Conservation (phyloP, 78 protist genomes). For the Anaeramoeba flamelloides region DNA sequence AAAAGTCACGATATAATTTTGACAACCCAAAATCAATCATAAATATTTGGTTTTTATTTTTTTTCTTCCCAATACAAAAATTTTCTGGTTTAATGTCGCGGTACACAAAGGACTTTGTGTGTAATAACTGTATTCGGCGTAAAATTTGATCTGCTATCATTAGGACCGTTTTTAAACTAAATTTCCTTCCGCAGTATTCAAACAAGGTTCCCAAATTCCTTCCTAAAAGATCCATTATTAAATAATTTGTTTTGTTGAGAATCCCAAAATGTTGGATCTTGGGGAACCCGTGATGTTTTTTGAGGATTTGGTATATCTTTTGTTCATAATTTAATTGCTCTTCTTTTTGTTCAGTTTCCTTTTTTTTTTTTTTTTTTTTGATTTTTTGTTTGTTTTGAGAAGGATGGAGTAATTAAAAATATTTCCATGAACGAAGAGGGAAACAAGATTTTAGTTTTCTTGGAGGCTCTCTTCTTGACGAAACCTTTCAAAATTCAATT, state of each 20-base stretch:
- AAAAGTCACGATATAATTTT: neutral
- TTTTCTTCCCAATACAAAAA: neutral
- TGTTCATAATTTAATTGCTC: neutral
- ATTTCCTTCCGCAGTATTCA: neutral
- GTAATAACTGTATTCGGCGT: neutral
- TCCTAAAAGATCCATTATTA: neutral
- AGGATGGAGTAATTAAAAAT: too few relatives aligned
- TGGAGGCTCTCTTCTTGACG: too few relatives aligned
- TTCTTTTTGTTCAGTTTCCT: too few relatives aligned
- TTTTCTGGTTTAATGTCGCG: neutral
- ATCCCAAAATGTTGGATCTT: neutral
- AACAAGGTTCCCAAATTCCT: neutral
- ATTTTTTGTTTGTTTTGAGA: too few relatives aligned
- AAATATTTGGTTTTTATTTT: neutral
- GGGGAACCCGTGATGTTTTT: neutral
- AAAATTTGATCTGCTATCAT: neutral
- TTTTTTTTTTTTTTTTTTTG: too few relatives aligned
- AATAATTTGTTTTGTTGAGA: neutral
- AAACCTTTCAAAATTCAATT: too few relatives aligned
- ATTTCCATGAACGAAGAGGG: too few relatives aligned
- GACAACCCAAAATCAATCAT: neutral
- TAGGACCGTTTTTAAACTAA: neutral
- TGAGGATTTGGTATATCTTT: neutral
- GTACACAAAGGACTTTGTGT: neutral
- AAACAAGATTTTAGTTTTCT: too few relatives aligned